Conservation (phyloP, 768 basidiomycete species). For the Kwoniella mangroviensis region DNA sequence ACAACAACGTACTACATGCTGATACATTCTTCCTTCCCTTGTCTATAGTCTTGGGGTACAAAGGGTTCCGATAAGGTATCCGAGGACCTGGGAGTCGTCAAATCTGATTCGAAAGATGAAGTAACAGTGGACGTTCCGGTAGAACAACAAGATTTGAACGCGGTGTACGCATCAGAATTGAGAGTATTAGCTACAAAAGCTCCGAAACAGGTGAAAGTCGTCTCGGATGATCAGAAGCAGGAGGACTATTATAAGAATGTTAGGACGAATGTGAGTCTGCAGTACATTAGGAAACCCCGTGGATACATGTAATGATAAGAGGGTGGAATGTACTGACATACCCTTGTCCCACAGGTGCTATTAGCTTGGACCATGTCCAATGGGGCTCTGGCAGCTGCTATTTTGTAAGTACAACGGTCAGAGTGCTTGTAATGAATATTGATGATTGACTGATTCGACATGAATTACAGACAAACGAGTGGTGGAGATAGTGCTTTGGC, state of each 20-base stretch:
- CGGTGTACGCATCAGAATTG: constrained; percentile 81
- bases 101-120: constrained; percentile 70
- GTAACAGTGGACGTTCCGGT: constrained; percentile 87
- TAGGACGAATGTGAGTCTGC: constrained; percentile 73
- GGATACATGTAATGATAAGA: neutral
- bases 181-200: constrained; percentile 77
- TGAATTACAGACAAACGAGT: constrained; percentile 61
- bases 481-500: constrained; percentile 66
- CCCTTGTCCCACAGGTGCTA: constrained; percentile 63
- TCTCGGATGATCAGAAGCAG: constrained; percentile 53
- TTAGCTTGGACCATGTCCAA: constrained; percentile 89
- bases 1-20: neutral
- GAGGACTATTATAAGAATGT: constrained; percentile 65
- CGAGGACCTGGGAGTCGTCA: constrained; percentile 83
- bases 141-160: constrained; percentile 73
- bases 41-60: constrained; percentile 77
- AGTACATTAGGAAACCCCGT: neutral
- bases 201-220: constrained; percentile 68
- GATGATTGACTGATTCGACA: constrained; percentile 34
- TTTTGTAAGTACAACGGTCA: constrained; percentile 63
- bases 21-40: neutral
- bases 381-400: constrained; percentile 71
- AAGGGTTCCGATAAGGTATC: constrained; percentile 88
- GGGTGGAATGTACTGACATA: neutral
- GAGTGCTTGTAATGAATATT: too few relatives aligned